phyloP scores from a whole-genome alignment of 2,329 filamentous ascomycete species.

The Parastagonospora nodorum region DNA sequence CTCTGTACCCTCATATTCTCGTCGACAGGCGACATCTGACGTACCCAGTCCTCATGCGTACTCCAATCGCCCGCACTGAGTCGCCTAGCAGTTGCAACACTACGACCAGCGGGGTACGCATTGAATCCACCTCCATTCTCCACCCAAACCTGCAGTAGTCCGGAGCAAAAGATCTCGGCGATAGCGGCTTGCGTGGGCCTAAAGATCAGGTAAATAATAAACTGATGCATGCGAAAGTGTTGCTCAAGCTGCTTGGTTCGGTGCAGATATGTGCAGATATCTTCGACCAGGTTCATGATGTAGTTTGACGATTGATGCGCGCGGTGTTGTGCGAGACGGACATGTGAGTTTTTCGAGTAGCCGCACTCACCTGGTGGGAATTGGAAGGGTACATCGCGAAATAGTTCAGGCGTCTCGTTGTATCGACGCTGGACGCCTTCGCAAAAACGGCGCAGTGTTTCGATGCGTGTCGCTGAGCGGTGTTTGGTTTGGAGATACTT shows the following conservation, averaged over 20 bases:
- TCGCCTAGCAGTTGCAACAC: constrained; percentile 21
- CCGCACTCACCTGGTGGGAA: constrained; percentile 33
- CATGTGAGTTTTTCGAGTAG: constrained; percentile 26
- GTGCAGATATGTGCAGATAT: constrained; percentile 27
- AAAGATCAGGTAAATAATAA: constrained; percentile 36
- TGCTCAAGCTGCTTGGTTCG: constrained; percentile 4
- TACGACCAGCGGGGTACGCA: constrained; percentile 32
- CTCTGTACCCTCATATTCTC: constrained; percentile 17
- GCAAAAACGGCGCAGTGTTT: constrained; percentile 22
- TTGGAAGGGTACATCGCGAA: constrained; percentile 16
- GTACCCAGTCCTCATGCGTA: constrained; percentile 12
- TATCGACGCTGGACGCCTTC: constrained; percentile 18
- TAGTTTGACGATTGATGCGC: constrained; percentile 29
- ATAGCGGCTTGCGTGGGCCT: constrained; percentile 25
- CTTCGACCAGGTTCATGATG: constrained; percentile 38
- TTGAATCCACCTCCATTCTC: constrained; percentile 36
- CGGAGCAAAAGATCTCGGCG: constrained; percentile 38
- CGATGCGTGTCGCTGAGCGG: constrained; percentile 20
- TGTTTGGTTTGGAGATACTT: constrained; percentile 30
- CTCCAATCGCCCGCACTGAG: constrained; percentile 21
- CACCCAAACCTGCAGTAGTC: constrained; percentile 33
- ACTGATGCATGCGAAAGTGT: constrained; percentile 33
- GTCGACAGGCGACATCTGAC: constrained; percentile 11
- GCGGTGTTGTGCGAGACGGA: constrained; percentile 29
- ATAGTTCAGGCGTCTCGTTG: constrained; percentile 9